These are phyloP conservation scores for Cystoisospora suis DNA, from an alignment of 169 alveolate species.

Conservation along the genomic window DNA sequence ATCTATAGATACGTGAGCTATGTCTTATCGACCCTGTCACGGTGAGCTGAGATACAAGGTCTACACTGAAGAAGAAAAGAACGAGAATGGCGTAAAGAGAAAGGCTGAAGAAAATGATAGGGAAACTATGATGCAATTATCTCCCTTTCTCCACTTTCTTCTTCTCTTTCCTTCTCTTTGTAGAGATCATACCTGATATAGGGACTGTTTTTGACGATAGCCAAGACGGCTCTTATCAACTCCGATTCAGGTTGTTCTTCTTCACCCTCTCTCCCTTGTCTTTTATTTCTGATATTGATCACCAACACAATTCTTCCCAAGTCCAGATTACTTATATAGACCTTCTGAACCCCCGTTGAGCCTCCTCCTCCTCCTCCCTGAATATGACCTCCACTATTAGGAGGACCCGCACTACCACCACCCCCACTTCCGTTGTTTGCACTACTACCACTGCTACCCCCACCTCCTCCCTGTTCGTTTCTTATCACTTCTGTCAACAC, in stretches of 20 bases:
- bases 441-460: background rate
- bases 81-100: background rate
- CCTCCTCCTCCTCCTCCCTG: constrained; percentile 42
- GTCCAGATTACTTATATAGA: constrained; percentile 46
- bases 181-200: constrained; percentile 54
- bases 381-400: background rate
- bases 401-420: too few species aligned
- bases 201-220: constrained; percentile 60
- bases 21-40: too few species aligned
- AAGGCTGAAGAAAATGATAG: background rate
- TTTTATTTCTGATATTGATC: constrained; percentile 57
- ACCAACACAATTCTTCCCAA: constrained; percentile 55
- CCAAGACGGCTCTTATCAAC: constrained; percentile 53
- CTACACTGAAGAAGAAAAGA: too few species aligned
- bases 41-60: too few species aligned
- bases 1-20: background rate
- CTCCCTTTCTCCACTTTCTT: background rate
- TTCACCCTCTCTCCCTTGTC: constrained; percentile 44
- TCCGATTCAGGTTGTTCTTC: constrained; percentile 65
- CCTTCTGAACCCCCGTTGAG: constrained; percentile 22
- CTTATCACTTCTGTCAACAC: constrained; percentile 38
- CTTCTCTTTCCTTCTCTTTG: background rate
- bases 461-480: constrained; percentile 53
- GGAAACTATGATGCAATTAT: too few species aligned
- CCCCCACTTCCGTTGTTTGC: too few species aligned